Conservation (phyloP, 345 rosid genomes). For the Kandelia obovata region DNA sequence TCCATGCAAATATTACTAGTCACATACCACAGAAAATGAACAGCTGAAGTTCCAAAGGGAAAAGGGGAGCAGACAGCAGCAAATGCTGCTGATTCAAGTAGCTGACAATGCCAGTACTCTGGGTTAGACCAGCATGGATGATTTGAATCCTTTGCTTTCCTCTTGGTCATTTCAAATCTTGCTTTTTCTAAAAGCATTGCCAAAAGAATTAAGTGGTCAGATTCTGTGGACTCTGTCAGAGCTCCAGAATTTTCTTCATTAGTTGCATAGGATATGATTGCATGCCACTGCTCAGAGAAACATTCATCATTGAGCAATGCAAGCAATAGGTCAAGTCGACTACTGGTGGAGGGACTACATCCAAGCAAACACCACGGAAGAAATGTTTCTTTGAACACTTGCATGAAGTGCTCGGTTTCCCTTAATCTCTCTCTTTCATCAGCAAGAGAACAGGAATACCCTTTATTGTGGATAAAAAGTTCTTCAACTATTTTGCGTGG, state of each 20-base stretch:
- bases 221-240: constrained; percentile 28
- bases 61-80: constrained; percentile 43
- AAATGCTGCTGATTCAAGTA: constrained; percentile 72
- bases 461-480: constrained; percentile 34
- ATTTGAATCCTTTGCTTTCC: constrained; percentile 36
- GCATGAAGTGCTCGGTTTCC: constrained; percentile 43
- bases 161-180: constrained; percentile 48
- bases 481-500: constrained; percentile 51
- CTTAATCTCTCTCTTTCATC: constrained; percentile 35
- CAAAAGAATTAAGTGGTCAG: constrained; percentile 38
- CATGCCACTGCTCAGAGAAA: constrained; percentile 69
- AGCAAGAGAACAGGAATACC: constrained; percentile 19
- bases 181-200: constrained; percentile 69
- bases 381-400: constrained; percentile 61
- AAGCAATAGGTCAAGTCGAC: constrained; percentile 69
- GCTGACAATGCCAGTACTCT: constrained; percentile 70
- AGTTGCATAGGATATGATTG: constrained; percentile 52
- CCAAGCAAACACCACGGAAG: constrained; percentile 81
- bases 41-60: constrained; percentile 41
- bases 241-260: constrained; percentile 35
- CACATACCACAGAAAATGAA: constrained; percentile 65
- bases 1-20: not conserved
- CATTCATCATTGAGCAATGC: constrained; percentile 73
- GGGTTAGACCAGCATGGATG: constrained; percentile 42
- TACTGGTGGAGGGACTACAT: constrained; percentile 40